Evolutionary conservation across 148 eudicot genomes (phyloP).

Genomic region (Camellia granthamiana): DNA sequence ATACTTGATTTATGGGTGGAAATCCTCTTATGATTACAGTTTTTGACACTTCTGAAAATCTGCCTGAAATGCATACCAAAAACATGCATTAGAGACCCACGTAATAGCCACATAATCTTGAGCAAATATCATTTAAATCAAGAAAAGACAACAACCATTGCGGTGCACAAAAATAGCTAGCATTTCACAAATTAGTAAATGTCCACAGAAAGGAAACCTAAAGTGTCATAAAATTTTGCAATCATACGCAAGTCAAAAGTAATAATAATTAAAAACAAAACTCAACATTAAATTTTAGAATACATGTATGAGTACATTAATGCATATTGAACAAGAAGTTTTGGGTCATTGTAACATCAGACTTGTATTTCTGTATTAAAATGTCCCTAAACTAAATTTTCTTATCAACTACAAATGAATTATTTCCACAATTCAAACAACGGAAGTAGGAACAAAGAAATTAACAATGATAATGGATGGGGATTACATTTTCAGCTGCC

Average conservation of each 20-base stretch:
- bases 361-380: not conserved
- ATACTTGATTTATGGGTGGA: conserved; percentile 28
- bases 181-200: not conserved
- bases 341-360: not conserved
- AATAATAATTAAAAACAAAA: not conserved
- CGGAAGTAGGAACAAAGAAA: not conserved
- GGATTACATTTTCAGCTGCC: not conserved
- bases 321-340: not conserved
- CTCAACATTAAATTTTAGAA: not conserved
- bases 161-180: not conserved
- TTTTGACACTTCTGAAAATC: conserved; percentile 8
- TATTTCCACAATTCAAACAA: not conserved
- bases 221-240: not conserved
- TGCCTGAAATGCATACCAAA: conserved; percentile 14
- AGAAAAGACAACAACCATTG: not conserved
- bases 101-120: not conserved
- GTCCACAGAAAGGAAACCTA: not conserved
- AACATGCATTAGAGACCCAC: not conserved
- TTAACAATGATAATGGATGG: not conserved
- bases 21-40: conserved; percentile 10
- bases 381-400: not conserved
- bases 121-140: not conserved
- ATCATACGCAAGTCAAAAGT: not conserved
- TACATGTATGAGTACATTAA: not conserved
- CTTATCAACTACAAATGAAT: not conserved